Conservation (phyloP, 768 basidiomycete genomes). For the Asterophora lycoperdoides region DNA sequence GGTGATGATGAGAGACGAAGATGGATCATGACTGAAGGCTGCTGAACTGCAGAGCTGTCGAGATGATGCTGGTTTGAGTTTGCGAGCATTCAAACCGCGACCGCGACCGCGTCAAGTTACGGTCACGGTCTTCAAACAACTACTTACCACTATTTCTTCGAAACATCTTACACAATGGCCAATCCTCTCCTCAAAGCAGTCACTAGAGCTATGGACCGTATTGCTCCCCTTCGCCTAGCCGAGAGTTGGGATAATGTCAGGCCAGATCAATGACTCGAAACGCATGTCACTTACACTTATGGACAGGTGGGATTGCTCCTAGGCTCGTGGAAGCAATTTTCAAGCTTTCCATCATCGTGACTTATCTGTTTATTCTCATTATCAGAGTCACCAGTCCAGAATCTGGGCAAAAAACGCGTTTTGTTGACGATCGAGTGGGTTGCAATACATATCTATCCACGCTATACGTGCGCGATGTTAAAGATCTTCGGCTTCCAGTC, state of each 20-base stretch:
- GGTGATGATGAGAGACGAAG: too few species aligned
- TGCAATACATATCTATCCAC: background rate
- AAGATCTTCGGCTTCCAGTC: slow-evolving; percentile 36
- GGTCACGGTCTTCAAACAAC: too few species aligned
- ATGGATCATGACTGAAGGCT: too few species aligned
- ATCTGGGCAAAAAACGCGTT: slow-evolving; percentile 42
- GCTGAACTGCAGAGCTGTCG: too few species aligned
- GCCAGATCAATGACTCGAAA: slow-evolving; percentile 10
- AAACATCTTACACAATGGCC: slow-evolving; percentile 23
- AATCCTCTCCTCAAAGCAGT: slow-evolving; percentile 46
- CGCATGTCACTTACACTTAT: slow-evolving; percentile 9
- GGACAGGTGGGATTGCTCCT: slow-evolving; percentile 68
- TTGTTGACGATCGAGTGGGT: slow-evolving; percentile 71
- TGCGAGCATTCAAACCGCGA: too few species aligned
- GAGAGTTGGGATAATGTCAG: slow-evolving; percentile 95
- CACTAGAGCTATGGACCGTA: slow-evolving; percentile 69
- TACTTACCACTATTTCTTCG: too few species aligned
- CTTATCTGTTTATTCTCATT: slow-evolving; percentile 5
- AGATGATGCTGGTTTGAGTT: too few species aligned
- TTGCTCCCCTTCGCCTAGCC: slow-evolving; percentile 83
- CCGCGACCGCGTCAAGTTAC: too few species aligned
- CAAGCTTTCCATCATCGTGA: background rate
- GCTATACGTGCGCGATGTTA: background rate
- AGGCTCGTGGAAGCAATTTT: slow-evolving; percentile 39
- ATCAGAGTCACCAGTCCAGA: slow-evolving; percentile 53